These are phyloP conservation scores for Clarireedia paspali DNA, from an alignment of 2,329 filamentous ascomycete species.

Conservation along the genomic window DNA sequence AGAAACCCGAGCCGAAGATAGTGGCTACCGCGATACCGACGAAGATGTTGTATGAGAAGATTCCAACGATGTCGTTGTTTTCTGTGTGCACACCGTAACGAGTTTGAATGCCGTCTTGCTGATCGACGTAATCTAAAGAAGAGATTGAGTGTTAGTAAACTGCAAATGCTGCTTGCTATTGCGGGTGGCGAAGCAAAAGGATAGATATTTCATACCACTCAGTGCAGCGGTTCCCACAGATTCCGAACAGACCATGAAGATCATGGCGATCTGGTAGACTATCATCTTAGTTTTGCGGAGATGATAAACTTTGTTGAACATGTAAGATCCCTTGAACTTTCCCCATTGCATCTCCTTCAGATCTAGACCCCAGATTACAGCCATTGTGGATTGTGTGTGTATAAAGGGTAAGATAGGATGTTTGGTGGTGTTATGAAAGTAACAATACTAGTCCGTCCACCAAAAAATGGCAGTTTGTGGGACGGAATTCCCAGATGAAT, in stretches of 20 bases:
- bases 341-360: constrained; percentile 49
- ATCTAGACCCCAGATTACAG: constrained; percentile 49
- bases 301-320: constrained; percentile 49
- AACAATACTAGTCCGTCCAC: too few relatives aligned
- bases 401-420: too few relatives aligned
- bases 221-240: constrained; percentile 48
- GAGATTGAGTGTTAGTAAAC: neutral
- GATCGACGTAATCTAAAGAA: constrained; percentile 43
- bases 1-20: constrained; percentile 51
- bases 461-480: too few relatives aligned
- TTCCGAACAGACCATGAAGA: constrained; percentile 48
- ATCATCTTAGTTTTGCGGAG: constrained; percentile 50
- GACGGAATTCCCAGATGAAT: too few relatives aligned
- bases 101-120: constrained; percentile 39
- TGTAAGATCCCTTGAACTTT: constrained; percentile 49
- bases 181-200: neutral
- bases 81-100: constrained; percentile 37
- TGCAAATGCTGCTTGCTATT: neutral
- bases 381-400: neutral
- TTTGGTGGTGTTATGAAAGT: too few relatives aligned
- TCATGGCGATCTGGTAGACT: constrained; percentile 52
- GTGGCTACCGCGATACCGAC: constrained; percentile 48
- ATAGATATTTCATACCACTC: constrained; percentile 35
- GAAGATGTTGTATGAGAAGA: constrained; percentile 50
- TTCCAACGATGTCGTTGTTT: constrained; percentile 49